Conservation (phyloP, 108 stramenopile genomes). For the Fistulifera pelliculosa region DNA sequence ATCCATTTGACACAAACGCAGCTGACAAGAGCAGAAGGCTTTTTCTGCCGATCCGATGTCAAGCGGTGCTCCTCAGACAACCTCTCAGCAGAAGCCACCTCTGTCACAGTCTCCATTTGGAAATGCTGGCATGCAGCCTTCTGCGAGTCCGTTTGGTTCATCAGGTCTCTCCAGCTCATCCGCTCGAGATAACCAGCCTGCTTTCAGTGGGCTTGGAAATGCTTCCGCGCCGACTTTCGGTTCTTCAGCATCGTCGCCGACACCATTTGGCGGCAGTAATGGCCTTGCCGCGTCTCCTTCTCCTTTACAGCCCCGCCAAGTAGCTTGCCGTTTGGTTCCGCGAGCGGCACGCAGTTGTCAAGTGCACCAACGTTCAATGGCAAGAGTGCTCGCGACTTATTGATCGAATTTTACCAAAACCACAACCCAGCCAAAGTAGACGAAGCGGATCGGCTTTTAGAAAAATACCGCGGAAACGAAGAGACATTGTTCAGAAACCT, state of each 20-base stretch:
- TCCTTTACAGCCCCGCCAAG: slow-evolving; percentile 7
- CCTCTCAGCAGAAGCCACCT: slow-evolving; percentile 6
- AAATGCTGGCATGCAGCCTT: neutral
- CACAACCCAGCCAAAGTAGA: slow-evolving; percentile 63
- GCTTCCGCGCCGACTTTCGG: slow-evolving; percentile 24
- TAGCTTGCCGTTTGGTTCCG: slow-evolving; percentile 10
- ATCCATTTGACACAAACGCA: slow-evolving; percentile 34
- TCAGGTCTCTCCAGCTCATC: slow-evolving; percentile 3
- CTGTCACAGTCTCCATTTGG: neutral
- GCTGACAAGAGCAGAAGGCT: neutral
- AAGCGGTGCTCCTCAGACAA: slow-evolving; percentile 4
- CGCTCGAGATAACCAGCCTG: slow-evolving; percentile 3
- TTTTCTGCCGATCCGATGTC: neutral
- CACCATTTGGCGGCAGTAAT: slow-evolving; percentile 14
- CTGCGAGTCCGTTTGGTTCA: slow-evolving; percentile 31
- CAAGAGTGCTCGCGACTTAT: slow-evolving; percentile 46
- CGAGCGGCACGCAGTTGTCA: neutral
- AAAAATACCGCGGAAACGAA: slow-evolving; percentile 75
- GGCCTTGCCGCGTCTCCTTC: slow-evolving; percentile 1
- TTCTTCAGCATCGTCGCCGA: slow-evolving; percentile 4
- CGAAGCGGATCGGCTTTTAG: slow-evolving; percentile 70
- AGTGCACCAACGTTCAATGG: slow-evolving; percentile 34
- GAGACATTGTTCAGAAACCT: slow-evolving; percentile 74
- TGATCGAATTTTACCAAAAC: slow-evolving; percentile 67
- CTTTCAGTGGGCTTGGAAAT: slow-evolving; percentile 1